Evolutionary conservation across 495 filamentous ascomycete species (phyloP), one percentile per base, ranked within the genome.

Genomic region (Astrocystis sublimbata): DNA sequence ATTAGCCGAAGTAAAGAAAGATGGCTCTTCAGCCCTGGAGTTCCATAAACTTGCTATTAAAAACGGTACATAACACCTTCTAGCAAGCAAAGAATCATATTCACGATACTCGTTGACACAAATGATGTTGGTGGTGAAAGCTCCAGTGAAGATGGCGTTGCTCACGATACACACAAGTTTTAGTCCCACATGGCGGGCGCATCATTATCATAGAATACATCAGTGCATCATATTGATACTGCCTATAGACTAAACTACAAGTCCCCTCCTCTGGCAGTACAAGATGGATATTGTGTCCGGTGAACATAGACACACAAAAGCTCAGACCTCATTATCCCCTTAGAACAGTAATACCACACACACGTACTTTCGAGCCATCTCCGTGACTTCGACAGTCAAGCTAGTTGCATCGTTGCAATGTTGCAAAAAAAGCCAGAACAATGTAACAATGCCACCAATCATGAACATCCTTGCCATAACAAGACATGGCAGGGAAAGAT

Each of bases 261-360:
- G 54, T 49, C 50, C 56, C 43, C 65, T 45, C 55, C 45, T 51
- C 38, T 50, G 42, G 58, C 58, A 65, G 53, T 47, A 57, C 58
- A 58, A 70, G 36, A 66, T 68, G 50, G 56, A 58, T 69, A 60
- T 63, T 47, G 68, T 70, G 66, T 66, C 62, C 41, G 61, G 21
- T 50, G 60, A 65, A 69, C 58, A 58, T 67, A 67, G 62, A 69
- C 38, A 61, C 59, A 66, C 42, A 53, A 38, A 58, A 59, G 38
- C 66, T 62, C 52, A 64, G 35, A 66, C 59, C 63, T 62, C 59
- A n/a, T 53, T 57, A 63, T 49, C 60, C 58, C 58, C 51, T 52
- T 49, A 55, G 54, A 50, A 70, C 63, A 62, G 63, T 60, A 56
- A 42, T 62, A 56, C 60, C 59, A 65, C 59, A 63, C 61, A 68